Evolutionary conservation across 805 yeast genomes (phyloP).

Genomic region (Ogataea naganishii): DNA sequence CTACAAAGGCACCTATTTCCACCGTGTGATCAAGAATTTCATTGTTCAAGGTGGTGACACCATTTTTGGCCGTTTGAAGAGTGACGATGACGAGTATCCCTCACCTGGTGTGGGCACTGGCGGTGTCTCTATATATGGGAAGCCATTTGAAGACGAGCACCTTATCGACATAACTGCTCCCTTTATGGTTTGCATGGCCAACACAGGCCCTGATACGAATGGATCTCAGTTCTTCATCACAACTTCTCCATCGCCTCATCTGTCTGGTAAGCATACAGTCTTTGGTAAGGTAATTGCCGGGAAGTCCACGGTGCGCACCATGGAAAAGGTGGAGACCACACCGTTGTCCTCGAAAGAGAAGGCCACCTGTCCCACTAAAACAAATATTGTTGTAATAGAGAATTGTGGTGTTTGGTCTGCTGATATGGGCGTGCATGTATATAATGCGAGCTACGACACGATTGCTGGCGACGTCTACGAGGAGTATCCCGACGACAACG

Average conservation of each 20-base stretch:
- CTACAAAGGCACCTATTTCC: constrained; percentile 42
- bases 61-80: constrained; percentile 23
- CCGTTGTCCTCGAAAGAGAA: constrained; percentile 32
- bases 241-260: constrained; percentile 62
- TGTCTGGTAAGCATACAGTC: constrained; percentile 67
- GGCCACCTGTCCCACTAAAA: too few relatives aligned
- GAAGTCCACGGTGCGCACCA: constrained; percentile 57
- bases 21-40: constrained; percentile 59
- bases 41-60: constrained; percentile 65
- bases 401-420: constrained; percentile 60
- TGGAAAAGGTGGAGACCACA: constrained; percentile 43
- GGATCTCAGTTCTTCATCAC: constrained; percentile 66
- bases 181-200: constrained; percentile 57
- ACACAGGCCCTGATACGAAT: constrained; percentile 42
- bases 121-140: constrained; percentile 34
- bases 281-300: constrained; percentile 68
- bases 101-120: constrained; percentile 27
- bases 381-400: constrained; percentile 41
- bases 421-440: constrained; percentile 44
- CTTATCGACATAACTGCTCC: constrained; percentile 32
- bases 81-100: constrained; percentile 12
- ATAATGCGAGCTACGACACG: constrained; percentile 49
- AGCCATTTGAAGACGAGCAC: constrained; percentile 51
- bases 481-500: constrained; percentile 75
- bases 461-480: constrained; percentile 68